These are phyloP conservation scores for Erysimum pusillum DNA, from an alignment of 441 rosid genomes.

Conservation along the genomic window DNA sequence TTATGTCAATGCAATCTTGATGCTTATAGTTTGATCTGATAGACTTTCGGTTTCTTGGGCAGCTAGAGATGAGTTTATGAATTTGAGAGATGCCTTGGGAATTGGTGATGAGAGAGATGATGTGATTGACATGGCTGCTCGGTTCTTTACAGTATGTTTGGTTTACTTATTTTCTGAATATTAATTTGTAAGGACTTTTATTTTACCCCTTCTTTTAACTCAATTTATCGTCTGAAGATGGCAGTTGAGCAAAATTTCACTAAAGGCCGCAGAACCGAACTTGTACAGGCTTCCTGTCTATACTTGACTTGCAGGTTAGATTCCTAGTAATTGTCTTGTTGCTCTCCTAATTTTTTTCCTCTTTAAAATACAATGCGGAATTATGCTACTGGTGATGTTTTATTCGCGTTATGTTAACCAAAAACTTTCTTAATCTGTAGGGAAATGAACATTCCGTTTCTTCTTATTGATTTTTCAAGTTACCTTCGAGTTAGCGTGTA, in stretches of 20 bases:
- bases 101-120: conserved; percentile 74
- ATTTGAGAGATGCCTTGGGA: conserved; percentile 64
- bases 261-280: conserved; percentile 86
- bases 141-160: conserved; percentile 72
- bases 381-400: conserved; percentile 16
- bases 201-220: conserved; percentile 27
- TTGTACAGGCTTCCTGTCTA: conserved; percentile 86
- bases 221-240: conserved; percentile 57
- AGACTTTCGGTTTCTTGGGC: conserved; percentile 44
- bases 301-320: conserved; percentile 93
- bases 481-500: conserved; percentile 83
- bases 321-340: conserved; percentile 35
- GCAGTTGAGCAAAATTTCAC: conserved; percentile 85
- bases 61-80: conserved; percentile 71
- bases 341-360: not conserved
- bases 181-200: conserved; percentile 13
- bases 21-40: conserved; percentile 30
- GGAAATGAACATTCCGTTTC: conserved; percentile 73
- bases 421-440: conserved; percentile 56
- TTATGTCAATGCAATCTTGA: conserved; percentile 5
- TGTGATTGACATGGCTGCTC: conserved; percentile 61
- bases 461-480: conserved; percentile 91
- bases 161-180: conserved; percentile 25
- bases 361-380: not conserved
- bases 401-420: conserved; percentile 6